These are phyloP conservation scores for Metarhizium guizhouense DNA, from an alignment of 2,329 filamentous ascomycete species.

Conservation along the genomic window DNA sequence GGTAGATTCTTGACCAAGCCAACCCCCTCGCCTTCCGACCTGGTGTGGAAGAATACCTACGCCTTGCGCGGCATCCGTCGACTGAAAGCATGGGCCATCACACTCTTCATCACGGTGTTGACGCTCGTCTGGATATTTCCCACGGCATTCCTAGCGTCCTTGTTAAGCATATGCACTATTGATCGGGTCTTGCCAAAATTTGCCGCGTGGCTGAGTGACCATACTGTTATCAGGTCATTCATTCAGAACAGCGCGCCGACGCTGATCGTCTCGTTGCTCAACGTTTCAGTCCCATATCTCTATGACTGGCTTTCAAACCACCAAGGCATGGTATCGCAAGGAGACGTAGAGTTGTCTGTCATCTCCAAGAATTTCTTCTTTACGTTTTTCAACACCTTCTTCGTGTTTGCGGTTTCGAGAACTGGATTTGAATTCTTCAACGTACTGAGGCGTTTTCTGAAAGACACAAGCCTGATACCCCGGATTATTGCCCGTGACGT, in stretches of 20 bases:
- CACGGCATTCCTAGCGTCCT: slow-evolving; percentile 67
- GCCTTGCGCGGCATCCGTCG: slow-evolving; percentile 64
- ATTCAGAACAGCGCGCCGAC: slow-evolving; percentile 86
- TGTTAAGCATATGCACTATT: slow-evolving; percentile 77
- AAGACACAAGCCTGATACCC: slow-evolving; percentile 72
- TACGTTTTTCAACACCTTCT: slow-evolving; percentile 97
- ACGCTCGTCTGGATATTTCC: slow-evolving; percentile 84
- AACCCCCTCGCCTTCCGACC: slow-evolving; percentile 80
- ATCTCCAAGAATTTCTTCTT: slow-evolving; percentile 99
- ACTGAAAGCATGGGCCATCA: slow-evolving; percentile 74
- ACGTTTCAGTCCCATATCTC: slow-evolving; percentile 81
- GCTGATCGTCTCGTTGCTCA: slow-evolving; percentile 74
- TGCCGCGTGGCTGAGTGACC: slow-evolving; percentile 55
- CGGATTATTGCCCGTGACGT: slow-evolving; percentile 67
- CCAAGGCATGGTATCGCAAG: slow-evolving; percentile 92
- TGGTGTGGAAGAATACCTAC: slow-evolving; percentile 96
- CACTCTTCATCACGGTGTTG: slow-evolving; percentile 70
- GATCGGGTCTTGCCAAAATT: slow-evolving; percentile 62
- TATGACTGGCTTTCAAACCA: slow-evolving; percentile 88
- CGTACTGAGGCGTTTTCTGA: slow-evolving; percentile 63
- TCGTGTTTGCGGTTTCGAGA: slow-evolving; percentile 84
- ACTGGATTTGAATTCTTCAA: slow-evolving; percentile 69
- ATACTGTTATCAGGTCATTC: slow-evolving; percentile 64
- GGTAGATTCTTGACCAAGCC: slow-evolving; percentile 76
- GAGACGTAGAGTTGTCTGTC: slow-evolving; percentile 86